A percentile compares a stretch with the other conserved stretches of the same genome.
phyloP scores from a whole-genome alignment of 2,329 filamentous ascomycete genomes.

The Apiospora koreana region DNA sequence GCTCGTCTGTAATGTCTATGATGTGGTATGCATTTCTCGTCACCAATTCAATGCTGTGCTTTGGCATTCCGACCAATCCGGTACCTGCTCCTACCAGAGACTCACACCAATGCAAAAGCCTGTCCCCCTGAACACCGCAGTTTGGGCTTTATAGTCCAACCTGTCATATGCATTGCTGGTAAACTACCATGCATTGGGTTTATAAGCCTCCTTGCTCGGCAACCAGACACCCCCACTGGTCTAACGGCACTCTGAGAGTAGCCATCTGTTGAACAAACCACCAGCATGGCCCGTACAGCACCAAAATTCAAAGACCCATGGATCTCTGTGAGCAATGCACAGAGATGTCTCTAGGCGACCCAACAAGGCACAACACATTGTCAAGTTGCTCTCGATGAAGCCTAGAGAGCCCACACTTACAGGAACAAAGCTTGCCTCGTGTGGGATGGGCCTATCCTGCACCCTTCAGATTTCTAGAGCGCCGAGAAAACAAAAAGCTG shows the following conservation, averaged over 20 bases:
- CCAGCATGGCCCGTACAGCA: slow-evolving; percentile 1
- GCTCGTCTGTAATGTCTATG: slow-evolving; percentile 12
- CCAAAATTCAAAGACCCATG: slow-evolving; percentile 9
- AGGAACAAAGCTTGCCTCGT: not conserved
- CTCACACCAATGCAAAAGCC: not conserved
- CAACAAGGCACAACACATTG: not conserved
- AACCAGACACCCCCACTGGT: not conserved
- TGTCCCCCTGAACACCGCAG: not conserved
- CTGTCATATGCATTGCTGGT: not conserved
- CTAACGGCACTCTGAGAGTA: not conserved
- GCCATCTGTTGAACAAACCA: not conserved
- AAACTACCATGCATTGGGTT: not conserved
- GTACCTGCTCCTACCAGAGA: not conserved
- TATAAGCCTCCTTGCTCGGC: not conserved
- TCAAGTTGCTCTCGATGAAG: not conserved
- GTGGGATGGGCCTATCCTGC: slow-evolving; percentile 2
- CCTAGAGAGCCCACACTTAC: not conserved
- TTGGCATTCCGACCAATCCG: not conserved
- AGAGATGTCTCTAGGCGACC: slow-evolving; percentile 1
- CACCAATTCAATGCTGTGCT: slow-evolving; percentile 1
- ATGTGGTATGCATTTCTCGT: slow-evolving; percentile 11
- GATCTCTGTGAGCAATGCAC: not conserved
- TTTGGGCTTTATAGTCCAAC: not conserved
- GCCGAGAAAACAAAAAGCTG: slow-evolving; percentile 80
- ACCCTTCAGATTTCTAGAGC: slow-evolving; percentile 49